Conservation (phyloP, 441 rosid species). For the Pelargonium fulgidum region DNA sequence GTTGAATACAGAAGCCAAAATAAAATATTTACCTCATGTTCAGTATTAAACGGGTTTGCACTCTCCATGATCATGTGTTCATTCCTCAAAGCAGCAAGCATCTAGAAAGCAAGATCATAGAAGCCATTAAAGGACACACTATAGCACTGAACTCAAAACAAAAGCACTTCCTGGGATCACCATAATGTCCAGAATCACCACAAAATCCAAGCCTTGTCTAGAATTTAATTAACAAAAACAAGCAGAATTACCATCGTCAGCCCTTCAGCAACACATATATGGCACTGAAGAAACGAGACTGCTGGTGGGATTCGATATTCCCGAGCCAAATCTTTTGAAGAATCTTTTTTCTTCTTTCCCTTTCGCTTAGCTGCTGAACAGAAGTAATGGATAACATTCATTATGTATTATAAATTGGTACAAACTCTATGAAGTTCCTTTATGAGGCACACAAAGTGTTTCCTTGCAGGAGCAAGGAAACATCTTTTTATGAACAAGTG, state of each 20-base stretch:
- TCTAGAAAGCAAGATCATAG: conserved; percentile 36
- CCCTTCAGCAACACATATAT: conserved; percentile 83
- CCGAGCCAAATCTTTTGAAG: conserved; percentile 46
- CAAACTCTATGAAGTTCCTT: not conserved
- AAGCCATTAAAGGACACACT: not conserved
- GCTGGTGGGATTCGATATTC: conserved; percentile 65
- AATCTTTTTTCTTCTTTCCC: conserved; percentile 77
- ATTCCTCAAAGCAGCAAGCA: conserved; percentile 85
- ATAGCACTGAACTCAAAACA: not conserved
- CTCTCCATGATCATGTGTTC: conserved; percentile 48
- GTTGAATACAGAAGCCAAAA: not conserved
- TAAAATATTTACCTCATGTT: conserved; percentile 51
- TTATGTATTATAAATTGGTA: conserved; percentile 6
- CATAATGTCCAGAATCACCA: not conserved
- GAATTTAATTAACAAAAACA: not conserved
- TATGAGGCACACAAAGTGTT: not conserved
- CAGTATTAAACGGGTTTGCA: conserved; percentile 72
- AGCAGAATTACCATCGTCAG: conserved; percentile 55
- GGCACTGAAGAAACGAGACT: conserved; percentile 73
- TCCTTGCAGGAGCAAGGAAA: not conserved
- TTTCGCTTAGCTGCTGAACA: conserved; percentile 56
- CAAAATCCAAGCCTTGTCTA: not conserved
- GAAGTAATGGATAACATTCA: conserved; percentile 14
- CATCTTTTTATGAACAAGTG: not conserved
- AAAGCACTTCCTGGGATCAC: too few relatives aligned